Conservation (phyloP, 306 rosid species). For the Oxytropis ochrocephala region DNA sequence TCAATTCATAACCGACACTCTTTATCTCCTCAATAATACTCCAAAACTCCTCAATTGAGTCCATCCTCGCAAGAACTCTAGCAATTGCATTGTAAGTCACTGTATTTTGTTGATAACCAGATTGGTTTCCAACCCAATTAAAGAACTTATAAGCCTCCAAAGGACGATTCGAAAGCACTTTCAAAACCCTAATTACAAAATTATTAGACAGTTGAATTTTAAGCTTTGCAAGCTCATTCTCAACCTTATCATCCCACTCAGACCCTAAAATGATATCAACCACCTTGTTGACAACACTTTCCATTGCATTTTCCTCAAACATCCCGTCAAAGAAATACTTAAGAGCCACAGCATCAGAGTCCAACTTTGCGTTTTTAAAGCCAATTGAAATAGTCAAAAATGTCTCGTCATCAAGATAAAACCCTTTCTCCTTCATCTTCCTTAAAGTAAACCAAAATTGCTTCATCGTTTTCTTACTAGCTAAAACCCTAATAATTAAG, state of each 20-base stretch:
- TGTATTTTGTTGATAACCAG: too few relatives aligned
- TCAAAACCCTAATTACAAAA: too few relatives aligned
- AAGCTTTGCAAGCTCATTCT: too few relatives aligned
- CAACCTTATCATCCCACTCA: too few relatives aligned
- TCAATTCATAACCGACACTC: constrained; percentile 46
- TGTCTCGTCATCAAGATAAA: constrained; percentile 56
- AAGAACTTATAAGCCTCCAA: too few relatives aligned
- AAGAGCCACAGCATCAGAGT: constrained; percentile 38
- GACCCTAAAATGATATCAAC: constrained; percentile 39
- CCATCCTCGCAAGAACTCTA: constrained; percentile 48
- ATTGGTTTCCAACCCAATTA: too few relatives aligned
- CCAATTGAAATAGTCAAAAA: constrained; percentile 27
- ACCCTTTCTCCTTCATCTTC: constrained; percentile 61
- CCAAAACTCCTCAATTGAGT: constrained; percentile 67
- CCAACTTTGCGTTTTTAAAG: constrained; percentile 47
- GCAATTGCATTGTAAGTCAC: constrained; percentile 58
- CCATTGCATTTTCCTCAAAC: constrained; percentile 51
- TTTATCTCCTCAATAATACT: constrained; percentile 56
- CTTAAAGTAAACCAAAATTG: constrained; percentile 55
- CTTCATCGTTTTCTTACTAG: constrained; percentile 43
- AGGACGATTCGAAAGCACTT: too few relatives aligned
- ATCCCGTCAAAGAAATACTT: constrained; percentile 48
- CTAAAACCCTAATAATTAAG: constrained; percentile 53
- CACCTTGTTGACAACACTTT: constrained; percentile 42
- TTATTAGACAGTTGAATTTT: too few relatives aligned